Evolutionary conservation across 2,329 filamentous ascomycete genomes (phyloP), one percentile per base, ranked within the genome.

Genomic region (Penicillium vulpinum): DNA sequence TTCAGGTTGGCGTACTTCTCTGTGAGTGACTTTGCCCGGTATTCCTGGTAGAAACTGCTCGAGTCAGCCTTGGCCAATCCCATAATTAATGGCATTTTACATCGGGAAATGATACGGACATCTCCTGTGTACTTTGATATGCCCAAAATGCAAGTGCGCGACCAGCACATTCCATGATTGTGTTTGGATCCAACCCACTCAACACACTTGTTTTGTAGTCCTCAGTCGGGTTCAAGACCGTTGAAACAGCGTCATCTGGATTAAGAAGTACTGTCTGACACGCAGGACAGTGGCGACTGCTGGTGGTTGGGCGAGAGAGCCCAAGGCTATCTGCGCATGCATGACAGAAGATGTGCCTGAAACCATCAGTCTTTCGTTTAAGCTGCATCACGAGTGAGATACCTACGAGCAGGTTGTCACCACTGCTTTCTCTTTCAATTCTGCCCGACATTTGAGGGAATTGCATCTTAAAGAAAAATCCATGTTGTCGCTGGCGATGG

Each of bases 161-260:
- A 5, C 88, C 86, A 22, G 91, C 89, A 73, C 91, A 95, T 66
- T 96, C 92, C 83, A 96, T 91, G 61, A 97, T 89, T 29, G 88
- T 81, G 33, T 83, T 87, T 0, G 93, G 93, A 58, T 86, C 90
- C 1, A 97, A 77, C 0, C 93, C 93, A 67, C 90, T 91, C 11
- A 97, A 79, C 0, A 95, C 84, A 58, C 88, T 92, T 0, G 90
- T 91, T 74, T 96, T 96, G 79, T 94, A 96, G 63, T 95, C 91
- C 67, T 97, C 92, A 0, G 86, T 87, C 0, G 91, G 91, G 58
- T 88, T 89, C 39, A 97, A 80, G 29, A 86, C 82, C 1, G 88
- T 84, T 21, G 88, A 80, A 10, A 89, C 85, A 4, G 87, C 89
- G 76, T 95, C 91, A 64, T 95, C 89, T 0, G 85, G 85, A 60